Evolutionary conservation across 345 rosid species (phyloP), one percentile per base, ranked within the genome.

Genomic region (Arabis alpina): DNA sequence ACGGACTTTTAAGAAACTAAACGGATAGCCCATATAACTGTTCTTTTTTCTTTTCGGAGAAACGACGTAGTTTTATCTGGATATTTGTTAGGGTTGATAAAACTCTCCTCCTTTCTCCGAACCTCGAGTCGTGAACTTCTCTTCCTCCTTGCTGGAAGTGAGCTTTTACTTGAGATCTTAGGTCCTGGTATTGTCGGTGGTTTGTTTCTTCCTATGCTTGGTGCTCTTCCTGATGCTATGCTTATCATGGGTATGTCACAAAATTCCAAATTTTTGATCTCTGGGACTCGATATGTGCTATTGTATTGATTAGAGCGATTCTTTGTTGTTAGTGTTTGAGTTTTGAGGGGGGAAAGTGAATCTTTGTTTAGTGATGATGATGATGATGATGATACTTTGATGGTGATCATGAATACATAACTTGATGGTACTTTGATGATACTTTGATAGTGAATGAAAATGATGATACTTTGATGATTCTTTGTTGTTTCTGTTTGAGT

Each of bases 191-290:
- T 93, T 23, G 78, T 93, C 10, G 97, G 99, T 37, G 99, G 99
- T 34, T 81, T 93, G 64, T 91, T 93, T 61, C 92, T 93, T 64
- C 99, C 99, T 11, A 71, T 84, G 0, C 99, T 93, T 4, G 99
- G 99, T 1, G 99, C 99, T 0, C 93, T 93, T 42, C 99, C 99
- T 1, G 99, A 93, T 56, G 99, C 99, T 67, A 87, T 93, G 97
- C 93, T 93, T 56, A 93, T 93, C 59, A 80, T 91, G 16, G 97
- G 99, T 93, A 81, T 30, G 81, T 74, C 2, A 34, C 49, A 34
- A 56, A 60, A 10, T 32, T 6, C 0, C 19, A 51, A 16, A 0
- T 8, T 54, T 32, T 37, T 8, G 65, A 48, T 58, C 63, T 34
- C 39, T n/a, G n/a, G n/a, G n/a, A n/a, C n/a, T n/a, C n/a, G n/a